phyloP scores from a whole-genome alignment of 2,329 filamentous ascomycete species.

The Sporothrix pseudoabietina region DNA sequence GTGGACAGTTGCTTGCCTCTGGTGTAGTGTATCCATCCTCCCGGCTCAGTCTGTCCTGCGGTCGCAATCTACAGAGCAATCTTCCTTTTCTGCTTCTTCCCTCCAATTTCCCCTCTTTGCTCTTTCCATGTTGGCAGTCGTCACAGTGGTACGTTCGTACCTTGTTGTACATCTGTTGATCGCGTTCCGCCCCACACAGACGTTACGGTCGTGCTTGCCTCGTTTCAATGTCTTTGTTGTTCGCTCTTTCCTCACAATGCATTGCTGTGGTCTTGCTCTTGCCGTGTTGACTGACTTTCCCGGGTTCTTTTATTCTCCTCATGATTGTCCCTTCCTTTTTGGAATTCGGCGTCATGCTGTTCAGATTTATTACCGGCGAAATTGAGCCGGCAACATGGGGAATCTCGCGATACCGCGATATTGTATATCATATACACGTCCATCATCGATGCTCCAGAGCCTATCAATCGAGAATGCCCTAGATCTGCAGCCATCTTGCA shows the following conservation, averaged over 20 bases:
- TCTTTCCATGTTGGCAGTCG: neutral
- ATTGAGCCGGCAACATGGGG: neutral
- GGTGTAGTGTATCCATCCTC: neutral
- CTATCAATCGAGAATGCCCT: slow-evolving; percentile 20
- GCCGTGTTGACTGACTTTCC: neutral
- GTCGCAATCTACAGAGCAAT: neutral
- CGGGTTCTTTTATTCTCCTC: neutral
- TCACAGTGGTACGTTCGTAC: neutral
- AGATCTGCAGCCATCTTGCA: neutral
- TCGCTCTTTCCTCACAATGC: neutral
- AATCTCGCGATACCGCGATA: neutral
- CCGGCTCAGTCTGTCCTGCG: neutral
- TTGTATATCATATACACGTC: no score
- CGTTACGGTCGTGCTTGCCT: neutral
- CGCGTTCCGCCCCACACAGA: neutral
- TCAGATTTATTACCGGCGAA: slow-evolving; percentile 14
- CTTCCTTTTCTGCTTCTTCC: neutral
- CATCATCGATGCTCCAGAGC: slow-evolving; percentile 8
- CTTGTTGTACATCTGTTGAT: neutral
- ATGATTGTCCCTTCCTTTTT: neutral
- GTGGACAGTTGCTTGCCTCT: slow-evolving; percentile 1
- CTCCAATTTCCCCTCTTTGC: neutral
- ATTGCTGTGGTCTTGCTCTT: neutral
- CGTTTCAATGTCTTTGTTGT: neutral
- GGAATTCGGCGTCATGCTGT: neutral